These are phyloP conservation scores for Meira nashicola DNA, from an alignment of 1,284 basidiomycete species.

Conservation along the genomic window DNA sequence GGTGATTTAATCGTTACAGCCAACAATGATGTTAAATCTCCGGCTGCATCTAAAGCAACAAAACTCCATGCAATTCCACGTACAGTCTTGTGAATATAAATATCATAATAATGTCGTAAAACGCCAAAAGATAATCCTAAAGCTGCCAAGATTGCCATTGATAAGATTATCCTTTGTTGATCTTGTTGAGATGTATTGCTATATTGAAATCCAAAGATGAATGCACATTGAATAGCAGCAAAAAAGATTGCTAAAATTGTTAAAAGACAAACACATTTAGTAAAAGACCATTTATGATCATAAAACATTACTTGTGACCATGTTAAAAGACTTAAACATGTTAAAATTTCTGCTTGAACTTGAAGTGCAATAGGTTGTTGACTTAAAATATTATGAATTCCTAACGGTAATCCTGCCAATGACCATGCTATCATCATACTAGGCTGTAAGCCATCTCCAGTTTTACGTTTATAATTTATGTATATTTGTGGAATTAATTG, in stretches of 20 bases:
- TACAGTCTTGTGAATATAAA: slow-evolving; percentile 22
- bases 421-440: slow-evolving; percentile 33
- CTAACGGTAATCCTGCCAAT: slow-evolving; percentile 19
- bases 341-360: slow-evolving; percentile 29
- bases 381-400: slow-evolving; percentile 28
- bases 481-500: slow-evolving; percentile 18
- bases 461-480: slow-evolving; percentile 16
- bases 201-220: slow-evolving; percentile 12
- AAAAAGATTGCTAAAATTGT: not conserved
- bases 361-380: slow-evolving; percentile 24
- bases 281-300: slow-evolving; percentile 17
- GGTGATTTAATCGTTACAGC: slow-evolving; percentile 10
- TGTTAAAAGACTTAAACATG: slow-evolving; percentile 22
- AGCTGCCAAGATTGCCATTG: slow-evolving; percentile 23
- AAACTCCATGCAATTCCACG: slow-evolving; percentile 27
- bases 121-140: slow-evolving; percentile 23
- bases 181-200: not conserved
- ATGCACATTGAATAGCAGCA: slow-evolving; percentile 3
- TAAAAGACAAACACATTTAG: not conserved
- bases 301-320: slow-evolving; percentile 30
- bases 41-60: slow-evolving; percentile 27
- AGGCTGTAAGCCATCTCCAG: slow-evolving; percentile 21
- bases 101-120: slow-evolving; percentile 29
- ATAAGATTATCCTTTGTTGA: slow-evolving; percentile 2
- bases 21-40: slow-evolving; percentile 24